Conservation (phyloP, 805 yeast species). For the Candida oleophila region DNA sequence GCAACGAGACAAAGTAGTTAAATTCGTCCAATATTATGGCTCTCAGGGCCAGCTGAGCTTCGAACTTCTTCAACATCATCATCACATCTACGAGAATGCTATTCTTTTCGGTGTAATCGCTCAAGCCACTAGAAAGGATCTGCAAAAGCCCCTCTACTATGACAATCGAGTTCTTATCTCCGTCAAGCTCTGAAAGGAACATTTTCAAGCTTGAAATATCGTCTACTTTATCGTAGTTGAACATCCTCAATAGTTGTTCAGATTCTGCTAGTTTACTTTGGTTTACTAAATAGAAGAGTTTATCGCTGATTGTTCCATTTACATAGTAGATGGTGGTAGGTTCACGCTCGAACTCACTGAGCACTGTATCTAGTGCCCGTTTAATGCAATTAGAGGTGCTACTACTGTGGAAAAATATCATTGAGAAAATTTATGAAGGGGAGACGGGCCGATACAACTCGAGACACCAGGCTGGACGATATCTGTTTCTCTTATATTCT, state of each 20-base stretch:
- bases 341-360: neutral
- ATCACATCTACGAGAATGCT: neutral
- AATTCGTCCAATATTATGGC: slow-evolving; percentile 1
- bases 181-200: neutral
- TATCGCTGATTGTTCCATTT: slow-evolving; percentile 1
- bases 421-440: neutral
- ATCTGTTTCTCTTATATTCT: too few species aligned
- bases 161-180: neutral
- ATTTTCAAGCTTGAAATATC: neutral
- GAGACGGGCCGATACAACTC: neutral
- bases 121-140: neutral
- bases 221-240: slow-evolving; percentile 1
- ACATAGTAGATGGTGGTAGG: neutral
- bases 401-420: neutral
- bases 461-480: too few species aligned
- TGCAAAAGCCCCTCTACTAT: neutral
- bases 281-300: neutral
- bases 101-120: slow-evolving; percentile 2
- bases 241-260: neutral
- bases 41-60: neutral
- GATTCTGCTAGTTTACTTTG: neutral
- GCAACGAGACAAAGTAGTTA: neutral
- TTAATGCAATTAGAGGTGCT: neutral
- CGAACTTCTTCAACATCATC: neutral
- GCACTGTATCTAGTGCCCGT: neutral